These are phyloP conservation scores for Sedum album DNA, from an alignment of 164 flowering plant species.

Conservation along the genomic window DNA sequence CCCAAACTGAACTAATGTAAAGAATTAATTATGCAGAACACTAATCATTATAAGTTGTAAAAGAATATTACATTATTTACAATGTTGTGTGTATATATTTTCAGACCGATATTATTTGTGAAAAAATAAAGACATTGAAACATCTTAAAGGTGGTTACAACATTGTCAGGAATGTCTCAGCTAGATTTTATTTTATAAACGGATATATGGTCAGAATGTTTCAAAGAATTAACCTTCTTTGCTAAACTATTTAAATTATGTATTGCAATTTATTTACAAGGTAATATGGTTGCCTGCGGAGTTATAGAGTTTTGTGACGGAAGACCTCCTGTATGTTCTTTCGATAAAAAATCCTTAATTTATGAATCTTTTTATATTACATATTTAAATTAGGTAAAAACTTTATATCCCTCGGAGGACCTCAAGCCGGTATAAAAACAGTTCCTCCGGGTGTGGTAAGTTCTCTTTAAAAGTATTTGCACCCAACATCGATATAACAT, in stretches of 20 bases:
- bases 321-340: slow-evolving; percentile 68
- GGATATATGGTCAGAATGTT: no score
- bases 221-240: no score
- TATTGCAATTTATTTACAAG: slow-evolving; percentile 31
- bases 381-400: slow-evolving; percentile 59
- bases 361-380: no score
- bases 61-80: no score
- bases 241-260: no score
- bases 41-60: no score
- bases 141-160: slow-evolving; percentile 51
- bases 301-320: slow-evolving; percentile 83
- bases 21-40: no score
- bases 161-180: slow-evolving; percentile 58
- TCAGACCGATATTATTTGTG: slow-evolving; percentile 38
- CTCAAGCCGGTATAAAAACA: slow-evolving; percentile 96
- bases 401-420: slow-evolving; percentile 74
- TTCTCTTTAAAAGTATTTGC: no score
- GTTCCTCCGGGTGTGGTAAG: slow-evolving; percentile 62
- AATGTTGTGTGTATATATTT: slow-evolving; percentile 1
- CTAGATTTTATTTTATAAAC: no score
- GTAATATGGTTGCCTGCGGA: slow-evolving; percentile 77
- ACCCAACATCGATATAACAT: no score
- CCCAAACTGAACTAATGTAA: no score
- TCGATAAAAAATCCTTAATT: background rate
- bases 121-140: slow-evolving; percentile 46